phyloP scores from a whole-genome alignment of 371 early-diverging fungal species.

The Batrachochytrium dendrobatidis region DNA sequence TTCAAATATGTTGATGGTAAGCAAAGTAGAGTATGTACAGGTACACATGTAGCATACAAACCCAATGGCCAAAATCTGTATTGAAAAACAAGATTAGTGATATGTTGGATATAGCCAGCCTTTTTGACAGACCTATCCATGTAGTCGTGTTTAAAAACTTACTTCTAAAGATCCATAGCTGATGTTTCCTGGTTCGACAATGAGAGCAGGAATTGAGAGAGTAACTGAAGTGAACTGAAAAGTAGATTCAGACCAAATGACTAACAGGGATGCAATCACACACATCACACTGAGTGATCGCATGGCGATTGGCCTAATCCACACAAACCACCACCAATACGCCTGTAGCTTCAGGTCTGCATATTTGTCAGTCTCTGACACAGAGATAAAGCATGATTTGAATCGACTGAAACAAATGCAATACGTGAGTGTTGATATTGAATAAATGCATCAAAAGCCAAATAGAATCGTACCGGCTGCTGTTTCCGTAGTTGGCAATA shows the following conservation, averaged over 20 bases:
- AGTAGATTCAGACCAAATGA: constrained; percentile 90
- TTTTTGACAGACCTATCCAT: neutral
- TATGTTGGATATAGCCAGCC: neutral
- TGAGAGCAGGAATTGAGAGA: constrained; percentile 33
- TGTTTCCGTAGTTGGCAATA: constrained; percentile 51
- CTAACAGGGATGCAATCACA: constrained; percentile 53
- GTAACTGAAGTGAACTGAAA: constrained; percentile 42
- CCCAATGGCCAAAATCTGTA: constrained; percentile 61
- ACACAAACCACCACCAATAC: constrained; percentile 77
- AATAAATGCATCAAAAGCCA: neutral
- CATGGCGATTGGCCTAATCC: constrained; percentile 55
- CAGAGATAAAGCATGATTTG: constrained; percentile 17
- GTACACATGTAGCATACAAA: constrained; percentile 82
- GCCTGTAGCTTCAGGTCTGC: constrained; percentile 16
- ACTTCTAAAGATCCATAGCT: constrained; percentile 34
- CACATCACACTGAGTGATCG: constrained; percentile 53
- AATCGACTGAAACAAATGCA: constrained; percentile 10
- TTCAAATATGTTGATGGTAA: constrained; percentile 79
- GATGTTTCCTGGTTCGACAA: constrained; percentile 22
- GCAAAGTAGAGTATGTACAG: constrained; percentile 83
- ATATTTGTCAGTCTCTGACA: constrained; percentile 13
- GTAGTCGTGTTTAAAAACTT: neutral
- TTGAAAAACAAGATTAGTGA: neutral
- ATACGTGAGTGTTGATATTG: constrained; percentile 1
- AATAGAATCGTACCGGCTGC: constrained; percentile 37